Percentiles rank a stretch among this genome's conserved stretches.
Evolutionary conservation across 2,329 filamentous ascomycete species (phyloP).

Genomic region (Colletotrichum costaricense): DNA sequence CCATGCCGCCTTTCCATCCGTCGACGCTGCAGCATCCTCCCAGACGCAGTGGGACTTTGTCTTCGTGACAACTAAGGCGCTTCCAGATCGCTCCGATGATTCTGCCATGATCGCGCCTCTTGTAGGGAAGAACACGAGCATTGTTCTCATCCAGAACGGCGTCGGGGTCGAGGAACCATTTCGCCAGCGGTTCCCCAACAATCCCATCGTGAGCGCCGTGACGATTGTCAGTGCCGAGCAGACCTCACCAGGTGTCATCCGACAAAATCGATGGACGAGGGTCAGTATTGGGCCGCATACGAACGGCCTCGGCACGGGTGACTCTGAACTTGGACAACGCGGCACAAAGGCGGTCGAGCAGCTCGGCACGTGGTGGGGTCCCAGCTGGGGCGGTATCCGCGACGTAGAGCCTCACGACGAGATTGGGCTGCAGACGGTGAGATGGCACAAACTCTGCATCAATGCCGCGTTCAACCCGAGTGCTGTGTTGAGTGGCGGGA

Average conservation of each 20-base stretch:
- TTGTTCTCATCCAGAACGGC: slow-evolving; percentile 78
- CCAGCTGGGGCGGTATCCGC: slow-evolving; percentile 66
- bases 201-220: slow-evolving; percentile 74
- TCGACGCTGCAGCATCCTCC: slow-evolving; percentile 60
- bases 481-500: slow-evolving; percentile 73
- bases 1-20: slow-evolving; percentile 70
- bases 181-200: slow-evolving; percentile 67
- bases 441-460: slow-evolving; percentile 83
- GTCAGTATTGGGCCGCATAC: slow-evolving; percentile 77
- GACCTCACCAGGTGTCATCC: slow-evolving; percentile 69
- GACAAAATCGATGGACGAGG: slow-evolving; percentile 80
- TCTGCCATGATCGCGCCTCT: slow-evolving; percentile 70
- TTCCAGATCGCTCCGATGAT: slow-evolving; percentile 73
- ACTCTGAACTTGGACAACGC: slow-evolving; percentile 44
- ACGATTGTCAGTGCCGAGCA: slow-evolving; percentile 78
- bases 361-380: slow-evolving; percentile 63
- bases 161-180: slow-evolving; percentile 78
- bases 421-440: slow-evolving; percentile 74
- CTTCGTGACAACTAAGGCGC: slow-evolving; percentile 76
- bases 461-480: slow-evolving; percentile 82
- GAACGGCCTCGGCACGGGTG: slow-evolving; percentile 55
- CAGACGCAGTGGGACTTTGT: slow-evolving; percentile 65
- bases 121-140: slow-evolving; percentile 63
- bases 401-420: slow-evolving; percentile 75
- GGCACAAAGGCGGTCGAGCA: slow-evolving; percentile 56